phyloP scores from a whole-genome alignment of 345 rosid genomes.

The Populus simonii region DNA sequence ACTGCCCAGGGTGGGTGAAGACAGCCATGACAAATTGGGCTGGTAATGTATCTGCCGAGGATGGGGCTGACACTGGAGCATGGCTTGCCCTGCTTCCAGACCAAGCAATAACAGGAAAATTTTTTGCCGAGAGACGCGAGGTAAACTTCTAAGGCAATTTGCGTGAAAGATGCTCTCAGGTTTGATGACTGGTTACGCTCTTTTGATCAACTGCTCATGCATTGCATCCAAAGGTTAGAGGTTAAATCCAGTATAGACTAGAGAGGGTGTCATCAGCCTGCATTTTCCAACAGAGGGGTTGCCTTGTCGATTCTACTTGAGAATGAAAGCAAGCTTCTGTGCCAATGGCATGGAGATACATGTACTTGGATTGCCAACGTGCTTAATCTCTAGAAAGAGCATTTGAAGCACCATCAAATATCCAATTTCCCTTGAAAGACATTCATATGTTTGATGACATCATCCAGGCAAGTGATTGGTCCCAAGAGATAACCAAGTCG shows the following conservation, averaged over 20 bases:
- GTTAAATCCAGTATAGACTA: neutral
- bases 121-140: constrained; percentile 94
- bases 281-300: neutral
- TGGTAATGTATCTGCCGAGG: constrained; percentile 73
- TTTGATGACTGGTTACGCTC: neutral
- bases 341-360: neutral
- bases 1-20: constrained; percentile 97
- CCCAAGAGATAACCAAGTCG: neutral
- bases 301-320: neutral
- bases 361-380: neutral
- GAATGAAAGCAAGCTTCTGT: neutral
- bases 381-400: neutral
- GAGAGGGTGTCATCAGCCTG: neutral
- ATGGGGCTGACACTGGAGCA: constrained; percentile 90
- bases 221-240: neutral
- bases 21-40: constrained; percentile 98
- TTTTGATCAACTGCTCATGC: neutral
- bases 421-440: neutral
- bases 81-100: constrained; percentile 91
- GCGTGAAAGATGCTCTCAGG: neutral
- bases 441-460: neutral
- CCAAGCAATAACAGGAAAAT: constrained; percentile 66
- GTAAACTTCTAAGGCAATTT: constrained; percentile 44
- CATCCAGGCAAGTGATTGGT: neutral
- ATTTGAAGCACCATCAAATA: neutral